Evolutionary conservation across 345 rosid genomes (phyloP).

Genomic region (Syzygium jambos): DNA sequence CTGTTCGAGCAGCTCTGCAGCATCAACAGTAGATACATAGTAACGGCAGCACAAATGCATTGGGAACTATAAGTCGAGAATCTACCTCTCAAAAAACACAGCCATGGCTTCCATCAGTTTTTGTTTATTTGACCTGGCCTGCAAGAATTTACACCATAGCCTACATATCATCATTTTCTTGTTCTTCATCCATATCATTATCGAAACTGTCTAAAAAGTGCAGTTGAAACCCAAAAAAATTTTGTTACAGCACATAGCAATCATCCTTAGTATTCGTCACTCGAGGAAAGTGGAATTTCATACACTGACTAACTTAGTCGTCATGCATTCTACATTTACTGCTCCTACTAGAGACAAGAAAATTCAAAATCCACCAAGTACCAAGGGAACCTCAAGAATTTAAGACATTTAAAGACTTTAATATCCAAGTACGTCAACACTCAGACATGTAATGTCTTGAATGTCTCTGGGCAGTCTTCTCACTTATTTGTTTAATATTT

Average conservation of each 20-base stretch:
- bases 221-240: background rate
- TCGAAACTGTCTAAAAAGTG: background rate
- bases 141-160: constrained; percentile 1
- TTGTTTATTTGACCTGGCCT: constrained; percentile 70
- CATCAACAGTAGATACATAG: background rate
- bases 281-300: background rate
- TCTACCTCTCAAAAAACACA: constrained; percentile 82
- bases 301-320: background rate
- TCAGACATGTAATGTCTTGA: background rate
- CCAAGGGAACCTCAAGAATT: background rate
- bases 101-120: constrained; percentile 88
- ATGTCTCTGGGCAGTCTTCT: background rate
- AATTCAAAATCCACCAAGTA: background rate
- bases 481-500: background rate
- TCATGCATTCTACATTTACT: background rate
- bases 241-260: background rate
- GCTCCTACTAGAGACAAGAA: background rate
- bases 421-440: background rate
- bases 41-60: background rate
- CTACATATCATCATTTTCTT: background rate
- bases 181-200: background rate
- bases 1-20: constrained; percentile 51
- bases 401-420: background rate
- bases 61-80: background rate
- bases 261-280: background rate